These are phyloP conservation scores for Dendrobium officinale DNA, from an alignment of 106 monocot genomes.

Conservation along the genomic window DNA sequence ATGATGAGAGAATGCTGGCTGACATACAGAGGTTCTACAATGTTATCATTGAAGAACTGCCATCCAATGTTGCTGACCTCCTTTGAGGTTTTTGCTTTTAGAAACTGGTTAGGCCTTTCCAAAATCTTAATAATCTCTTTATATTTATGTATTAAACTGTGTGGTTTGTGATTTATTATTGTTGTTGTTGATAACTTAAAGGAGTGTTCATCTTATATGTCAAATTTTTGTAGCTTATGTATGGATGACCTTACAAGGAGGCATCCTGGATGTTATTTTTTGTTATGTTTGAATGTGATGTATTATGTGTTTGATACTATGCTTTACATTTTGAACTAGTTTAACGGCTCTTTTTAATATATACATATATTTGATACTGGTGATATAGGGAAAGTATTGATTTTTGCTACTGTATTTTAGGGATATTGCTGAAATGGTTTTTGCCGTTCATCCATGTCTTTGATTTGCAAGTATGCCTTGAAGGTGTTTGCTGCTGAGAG, in stretches of 20 bases:
- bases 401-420: too few relatives aligned
- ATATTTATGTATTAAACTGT: not conserved
- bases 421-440: too few relatives aligned
- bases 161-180: not conserved
- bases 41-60: constrained; percentile 13
- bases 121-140: not conserved
- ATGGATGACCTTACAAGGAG: not conserved
- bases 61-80: constrained; percentile 17
- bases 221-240: constrained; percentile 6
- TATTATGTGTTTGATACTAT: not conserved
- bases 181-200: not conserved
- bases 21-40: constrained; percentile 32
- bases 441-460: too few relatives aligned
- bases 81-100: not conserved
- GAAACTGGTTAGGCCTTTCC: constrained; percentile 1
- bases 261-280: not conserved
- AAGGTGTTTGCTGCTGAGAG: too few relatives aligned
- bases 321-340: not conserved
- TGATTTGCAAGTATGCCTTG: too few relatives aligned
- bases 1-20: constrained; percentile 23
- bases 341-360: too few relatives aligned
- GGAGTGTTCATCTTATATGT: not conserved
- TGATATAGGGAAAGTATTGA: too few relatives aligned
- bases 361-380: too few relatives aligned
- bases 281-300: not conserved